Evolutionary conservation across 2,329 filamentous ascomycete species (phyloP), one percentile per base, ranked within the genome.

Genomic region (Claviceps quebecensis): DNA sequence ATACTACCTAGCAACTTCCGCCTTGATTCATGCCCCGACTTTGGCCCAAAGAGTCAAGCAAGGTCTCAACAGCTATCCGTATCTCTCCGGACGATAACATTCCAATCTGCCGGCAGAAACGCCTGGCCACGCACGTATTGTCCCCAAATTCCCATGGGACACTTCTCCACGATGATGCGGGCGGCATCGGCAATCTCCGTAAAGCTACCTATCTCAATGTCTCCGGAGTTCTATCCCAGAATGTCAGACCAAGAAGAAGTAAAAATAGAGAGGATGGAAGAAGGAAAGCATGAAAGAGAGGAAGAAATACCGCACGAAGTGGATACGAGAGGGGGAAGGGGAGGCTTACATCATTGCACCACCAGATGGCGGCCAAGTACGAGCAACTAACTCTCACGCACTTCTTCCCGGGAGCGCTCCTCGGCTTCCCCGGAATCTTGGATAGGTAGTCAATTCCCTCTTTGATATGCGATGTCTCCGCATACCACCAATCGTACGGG

Each of bases 331-430:
- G 26, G 26, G 7, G 26, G 8, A 2, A 8, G 1, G 26, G 8
- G 7, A 11, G 29, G 9, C 49, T 14, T 47, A 48, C 45, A 45
- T 54, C 47, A 46, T 53, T 47, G 44, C 49, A 51, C 49, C 49
- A 51, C 49, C 49, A 51, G 34, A 51, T 51, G 4, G 44, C 36
- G 11, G 22, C 29, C 11, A 22, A 5, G 5, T 26, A 47, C 11
- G 49, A 43, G n/a, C 49, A 51, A 19, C 49, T 51, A 9, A 47
- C 34, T 22, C 48, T 40, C 3, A 19, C 37, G n/a, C 49, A 51
- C 23, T 9, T 36, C 14, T 14, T 19, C 4, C 49, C 49, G 4
- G 44, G 19, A 3, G 2, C 16, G 22, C 17, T 51, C 9, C 11
- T 26, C 9, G 48, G 48, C 19, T 36, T 43, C 14, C 39, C 37